phyloP scores from a whole-genome alignment of 768 basidiomycete genomes.

The Leccinellum rugosiceps region DNA sequence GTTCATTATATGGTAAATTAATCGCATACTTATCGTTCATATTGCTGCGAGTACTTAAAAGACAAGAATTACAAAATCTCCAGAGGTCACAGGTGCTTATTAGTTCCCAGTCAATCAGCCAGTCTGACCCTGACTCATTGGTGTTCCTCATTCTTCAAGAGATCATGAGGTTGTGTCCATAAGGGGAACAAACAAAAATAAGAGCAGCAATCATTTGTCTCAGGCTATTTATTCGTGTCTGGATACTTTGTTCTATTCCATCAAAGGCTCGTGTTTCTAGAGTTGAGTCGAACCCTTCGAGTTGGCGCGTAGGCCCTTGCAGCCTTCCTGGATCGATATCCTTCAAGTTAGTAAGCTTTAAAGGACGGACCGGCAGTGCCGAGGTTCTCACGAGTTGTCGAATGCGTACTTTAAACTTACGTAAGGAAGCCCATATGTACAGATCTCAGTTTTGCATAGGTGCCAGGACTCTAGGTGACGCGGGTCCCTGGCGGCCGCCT shows the following conservation, averaged over 20 bases:
- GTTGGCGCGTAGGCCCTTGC: neutral
- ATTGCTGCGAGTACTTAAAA: neutral
- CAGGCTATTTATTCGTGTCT: neutral
- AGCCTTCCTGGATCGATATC: too few species aligned
- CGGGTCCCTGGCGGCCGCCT: neutral
- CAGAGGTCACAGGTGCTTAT: neutral
- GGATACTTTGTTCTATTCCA: neutral
- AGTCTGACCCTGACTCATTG: neutral
- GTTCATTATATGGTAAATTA: neutral
- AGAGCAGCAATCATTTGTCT: neutral
- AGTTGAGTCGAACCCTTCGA: neutral
- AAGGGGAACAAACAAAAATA: neutral
- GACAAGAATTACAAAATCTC: neutral
- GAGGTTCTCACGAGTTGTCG: neutral
- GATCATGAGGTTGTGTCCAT: neutral
- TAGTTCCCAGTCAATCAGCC: neutral
- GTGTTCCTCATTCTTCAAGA: neutral
- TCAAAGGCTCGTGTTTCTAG: neutral
- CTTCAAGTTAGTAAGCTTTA: too few species aligned
- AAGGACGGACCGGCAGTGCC: neutral
- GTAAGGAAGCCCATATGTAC: neutral
- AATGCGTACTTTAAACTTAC: neutral
- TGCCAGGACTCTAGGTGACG: neutral
- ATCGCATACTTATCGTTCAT: neutral
- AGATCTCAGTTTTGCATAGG: neutral